Percentiles rank a stretch among this genome's conserved stretches.
Conservation (phyloP, 1,139 yeast species). For the Taiozyma onychis region DNA sequence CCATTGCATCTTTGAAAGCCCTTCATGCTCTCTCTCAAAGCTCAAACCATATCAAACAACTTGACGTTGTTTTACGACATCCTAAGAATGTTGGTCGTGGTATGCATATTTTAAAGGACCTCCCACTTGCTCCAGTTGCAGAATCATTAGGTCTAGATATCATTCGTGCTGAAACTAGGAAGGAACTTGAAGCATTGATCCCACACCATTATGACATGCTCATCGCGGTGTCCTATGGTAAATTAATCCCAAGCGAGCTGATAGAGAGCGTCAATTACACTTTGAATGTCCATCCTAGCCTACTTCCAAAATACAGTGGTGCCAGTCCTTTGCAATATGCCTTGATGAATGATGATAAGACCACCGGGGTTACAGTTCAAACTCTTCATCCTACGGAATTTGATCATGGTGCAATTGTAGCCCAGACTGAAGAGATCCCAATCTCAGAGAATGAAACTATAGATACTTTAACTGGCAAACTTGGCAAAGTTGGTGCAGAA, state of each 20-base stretch:
- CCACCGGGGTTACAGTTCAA: conserved; percentile 85
- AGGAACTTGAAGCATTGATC: conserved; percentile 42
- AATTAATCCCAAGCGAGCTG: conserved; percentile 61
- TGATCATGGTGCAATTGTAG: conserved; percentile 69
- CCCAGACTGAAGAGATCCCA: conserved; percentile 44
- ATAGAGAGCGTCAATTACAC: conserved; percentile 49
- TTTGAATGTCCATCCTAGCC: conserved; percentile 87
- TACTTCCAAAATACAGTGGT: conserved; percentile 79
- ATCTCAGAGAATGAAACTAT: conserved; percentile 40
- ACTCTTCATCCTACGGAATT: conserved; percentile 84
- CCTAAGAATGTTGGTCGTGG: conserved; percentile 74
- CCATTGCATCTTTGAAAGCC: conserved; percentile 50
- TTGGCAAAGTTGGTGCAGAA: conserved; percentile 57
- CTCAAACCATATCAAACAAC: conserved; percentile 32
- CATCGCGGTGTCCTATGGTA: conserved; percentile 88
- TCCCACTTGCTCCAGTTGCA: conserved; percentile 51
- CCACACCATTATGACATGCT: conserved; percentile 48
- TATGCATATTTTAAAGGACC: conserved; percentile 39
- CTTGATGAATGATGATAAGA: conserved; percentile 52
- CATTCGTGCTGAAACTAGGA: conserved; percentile 51
- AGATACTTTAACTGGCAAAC: conserved; percentile 34
- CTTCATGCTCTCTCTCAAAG: conserved; percentile 33
- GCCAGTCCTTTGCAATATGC: conserved; percentile 89
- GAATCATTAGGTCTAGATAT: conserved; percentile 31
- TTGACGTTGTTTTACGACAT: conserved; percentile 62